Evolutionary conservation across 306 rosid species (phyloP), one percentile per base, ranked within the genome.

Genomic region (Gleditsia sinensis): DNA sequence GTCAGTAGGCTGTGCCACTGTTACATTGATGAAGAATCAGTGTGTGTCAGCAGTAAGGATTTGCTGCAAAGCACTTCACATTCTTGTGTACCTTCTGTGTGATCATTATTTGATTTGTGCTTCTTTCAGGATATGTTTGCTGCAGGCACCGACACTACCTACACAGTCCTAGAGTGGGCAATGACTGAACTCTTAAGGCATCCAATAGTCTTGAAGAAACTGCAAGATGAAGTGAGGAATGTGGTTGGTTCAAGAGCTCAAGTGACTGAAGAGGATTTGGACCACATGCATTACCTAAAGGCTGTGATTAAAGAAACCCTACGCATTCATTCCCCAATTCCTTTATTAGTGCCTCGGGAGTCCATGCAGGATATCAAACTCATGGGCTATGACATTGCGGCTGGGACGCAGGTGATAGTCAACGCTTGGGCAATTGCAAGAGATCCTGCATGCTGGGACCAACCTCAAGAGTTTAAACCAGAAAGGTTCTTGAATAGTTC

Each of bases 291-390:
- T 1, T 8, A 34, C 20, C 17, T 33, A 14, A 60, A 60, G 13
- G 67, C 67, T 28, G 21, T 59, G 24, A 16, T 59, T 4, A 67
- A 46, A 46, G 72, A 67, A 45, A 8, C 40, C 8, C 30, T 67
- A 13, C 19, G 40, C 39, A 6, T 67, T 20, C 43, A 67, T 20
- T 28, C 59, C 9, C 58, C 72, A 7, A 1, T 27, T 28, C 58
- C 58, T 2, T 8, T 67, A 32, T 32, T 67, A 27, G 2, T 67
- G 0, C 72, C 45, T 16, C 42, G 59, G 20, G 58, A 67, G 46
- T 46, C 11, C 55, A 67, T 46, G 25, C n/a, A 67, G 7, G 72
- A 67, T 10, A 3, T 7, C 14, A 46, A 67, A n/a, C 39, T 43
- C 3, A 7, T 25, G 1, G 45, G 57, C 25, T 21, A 46, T 30